Conservation (phyloP, 345 rosid species). For the Orychophragmus violaceus region DNA sequence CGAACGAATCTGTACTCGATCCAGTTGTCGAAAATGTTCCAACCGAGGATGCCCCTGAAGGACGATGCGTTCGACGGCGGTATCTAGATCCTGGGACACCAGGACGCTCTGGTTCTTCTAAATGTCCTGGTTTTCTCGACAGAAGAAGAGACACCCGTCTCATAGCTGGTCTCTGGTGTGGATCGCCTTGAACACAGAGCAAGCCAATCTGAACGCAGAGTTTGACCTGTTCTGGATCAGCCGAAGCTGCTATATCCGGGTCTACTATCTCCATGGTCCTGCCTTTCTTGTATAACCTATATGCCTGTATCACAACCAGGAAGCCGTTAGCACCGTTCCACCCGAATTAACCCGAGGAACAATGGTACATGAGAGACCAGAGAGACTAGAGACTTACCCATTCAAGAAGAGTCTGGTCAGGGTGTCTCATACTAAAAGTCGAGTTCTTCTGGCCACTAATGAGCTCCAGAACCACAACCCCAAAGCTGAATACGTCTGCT, state of each 20-base stretch:
- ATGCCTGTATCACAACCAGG: conserved; percentile 44
- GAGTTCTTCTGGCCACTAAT: conserved; percentile 79
- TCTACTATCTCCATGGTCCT: conserved; percentile 68
- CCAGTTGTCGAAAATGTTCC: conserved; percentile 34
- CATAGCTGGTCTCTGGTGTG: conserved; percentile 61
- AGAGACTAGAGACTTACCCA: conserved; percentile 54
- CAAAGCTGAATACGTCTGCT: conserved; percentile 96
- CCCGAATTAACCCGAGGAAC: background rate
- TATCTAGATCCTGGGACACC: conserved; percentile 62
- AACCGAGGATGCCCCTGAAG: conserved; percentile 38
- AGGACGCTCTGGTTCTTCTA: conserved; percentile 66
- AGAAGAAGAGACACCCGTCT: conserved; percentile 58
- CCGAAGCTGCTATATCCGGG: conserved; percentile 45
- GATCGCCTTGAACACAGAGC: conserved; percentile 83
- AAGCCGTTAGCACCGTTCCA: background rate
- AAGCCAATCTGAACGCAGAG: conserved; percentile 73
- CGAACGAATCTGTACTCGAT: conserved; percentile 36
- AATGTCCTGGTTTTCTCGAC: conserved; percentile 50
- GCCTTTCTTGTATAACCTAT: conserved; percentile 62
- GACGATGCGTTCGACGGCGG: conserved; percentile 47
- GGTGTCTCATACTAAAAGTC: conserved; percentile 37
- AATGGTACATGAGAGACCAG: background rate
- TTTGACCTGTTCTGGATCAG: conserved; percentile 44
- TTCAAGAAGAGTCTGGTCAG: conserved; percentile 69
- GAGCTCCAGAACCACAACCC: conserved; percentile 85